Evolutionary conservation across 305 asterid species (phyloP), one percentile per base, ranked within the genome.

Genomic region (Ilex paraguariensis): DNA sequence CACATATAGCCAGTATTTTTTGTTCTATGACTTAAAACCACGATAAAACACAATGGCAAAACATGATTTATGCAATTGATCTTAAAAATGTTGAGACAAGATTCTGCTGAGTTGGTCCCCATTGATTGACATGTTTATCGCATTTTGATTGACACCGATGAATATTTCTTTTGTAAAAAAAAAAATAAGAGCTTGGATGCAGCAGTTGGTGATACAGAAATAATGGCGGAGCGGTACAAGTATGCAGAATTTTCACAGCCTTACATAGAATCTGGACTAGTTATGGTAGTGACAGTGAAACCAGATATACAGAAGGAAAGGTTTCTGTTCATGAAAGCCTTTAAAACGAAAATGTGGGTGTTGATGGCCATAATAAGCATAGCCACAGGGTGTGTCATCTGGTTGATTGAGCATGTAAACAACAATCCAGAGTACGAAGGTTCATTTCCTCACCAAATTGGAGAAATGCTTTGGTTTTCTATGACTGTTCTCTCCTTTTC

Each of bases 381-480:
- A n/a, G 59, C 61, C n/a, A 75, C 87, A 0, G 85, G 85, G 0
- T 56, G 44, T 14, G 62, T 76, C 56, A 61, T 86, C 63, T 88
- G 90, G 89, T 56, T 84, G 2, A 79, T 74, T 54, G 96, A 88
- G 63, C 74, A 68, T 7, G 77, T 74, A 6, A 14, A 75, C 11
- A 68, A 71, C 57, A 86, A 82, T 52, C 72, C 73, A n/a, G 82
- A 77, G 1, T 86, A 82, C 7, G 16, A 39, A 0, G 72, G 70
- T 9, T 68, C 87, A 0, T 60, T 73, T 36, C 64, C 73, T 63
- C 67, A 74, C 53, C 64, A 48, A 30, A 53, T 82, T 60, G 61
- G 74, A 4, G 69, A 85, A 52, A 67, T 86, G 63, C 75, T 84
- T 36, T 88, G 95, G 96, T 84, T 88, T 70, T 69, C 96, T 1